Conservation (phyloP, 257 asterid species). For the Solanum paucissectum region DNA sequence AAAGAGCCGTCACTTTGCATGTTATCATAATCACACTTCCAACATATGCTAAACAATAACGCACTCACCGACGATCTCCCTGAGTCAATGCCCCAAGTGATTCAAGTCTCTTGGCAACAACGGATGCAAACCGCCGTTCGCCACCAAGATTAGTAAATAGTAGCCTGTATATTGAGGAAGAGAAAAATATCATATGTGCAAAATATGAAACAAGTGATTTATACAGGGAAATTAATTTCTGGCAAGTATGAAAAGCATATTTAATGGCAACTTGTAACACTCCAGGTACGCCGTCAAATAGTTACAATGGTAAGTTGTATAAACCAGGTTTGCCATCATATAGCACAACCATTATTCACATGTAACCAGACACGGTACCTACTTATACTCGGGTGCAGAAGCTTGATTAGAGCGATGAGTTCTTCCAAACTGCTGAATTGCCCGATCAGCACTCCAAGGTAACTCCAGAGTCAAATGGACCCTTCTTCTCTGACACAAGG, state of each 20-base stretch:
- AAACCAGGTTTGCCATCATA: background rate
- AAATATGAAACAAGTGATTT: background rate
- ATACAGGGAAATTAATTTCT: background rate
- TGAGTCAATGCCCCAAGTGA: slow-evolving; percentile 99
- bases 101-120: slow-evolving; percentile 94
- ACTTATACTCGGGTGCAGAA: slow-evolving; percentile 97
- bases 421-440: slow-evolving; percentile 98
- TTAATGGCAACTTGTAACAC: background rate
- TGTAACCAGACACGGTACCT: slow-evolving; percentile 7
- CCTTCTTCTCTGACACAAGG: slow-evolving; percentile 70
- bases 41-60: background rate
- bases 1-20: background rate
- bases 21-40: background rate
- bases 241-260: background rate
- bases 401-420: slow-evolving; percentile 99
- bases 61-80: slow-evolving; percentile 86
- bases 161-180: slow-evolving; percentile 32
- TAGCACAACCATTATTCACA: background rate
- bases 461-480: slow-evolving; percentile 94
- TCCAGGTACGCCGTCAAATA: background rate
- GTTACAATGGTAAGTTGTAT: background rate
- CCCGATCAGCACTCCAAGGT: slow-evolving; percentile 99
- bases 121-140: slow-evolving; percentile 95
- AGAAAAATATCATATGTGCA: background rate
- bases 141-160: slow-evolving; percentile 98